Percentiles rank a stretch among this genome's conserved stretches.
Conservation (phyloP, 257 asterid species). For the Solanum chaucha region DNA sequence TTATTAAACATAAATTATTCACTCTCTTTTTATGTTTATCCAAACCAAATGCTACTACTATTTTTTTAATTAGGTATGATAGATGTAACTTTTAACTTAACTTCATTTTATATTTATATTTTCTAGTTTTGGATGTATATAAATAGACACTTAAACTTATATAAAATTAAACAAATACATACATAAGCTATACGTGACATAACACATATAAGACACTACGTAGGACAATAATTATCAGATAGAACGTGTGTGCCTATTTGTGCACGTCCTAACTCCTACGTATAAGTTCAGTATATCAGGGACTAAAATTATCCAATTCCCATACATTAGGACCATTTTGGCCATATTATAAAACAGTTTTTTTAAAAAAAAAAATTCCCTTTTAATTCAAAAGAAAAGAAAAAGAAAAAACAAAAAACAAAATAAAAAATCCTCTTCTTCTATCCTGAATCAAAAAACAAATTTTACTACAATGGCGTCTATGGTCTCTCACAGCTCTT, state of each 20-base stretch:
- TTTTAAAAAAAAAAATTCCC: too few relatives aligned
- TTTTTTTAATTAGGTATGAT: too few relatives aligned
- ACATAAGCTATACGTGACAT: accelerated
- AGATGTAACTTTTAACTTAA: too few relatives aligned
- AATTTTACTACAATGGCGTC: not conserved
- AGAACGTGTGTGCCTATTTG: too few relatives aligned
- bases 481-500: not conserved
- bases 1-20: not conserved
- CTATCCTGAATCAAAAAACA: not conserved
- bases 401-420: not conserved
- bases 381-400: not conserved
- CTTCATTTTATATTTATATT: too few relatives aligned
- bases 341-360: not conserved
- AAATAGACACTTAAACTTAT: too few relatives aligned
- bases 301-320: not conserved
- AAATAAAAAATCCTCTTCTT: not conserved
- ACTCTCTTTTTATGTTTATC: not conserved
- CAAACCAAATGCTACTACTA: not conserved
- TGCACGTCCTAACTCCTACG: too few relatives aligned
- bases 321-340: not conserved
- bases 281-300: not conserved
- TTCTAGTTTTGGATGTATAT: accelerated
- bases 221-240: too few relatives aligned
- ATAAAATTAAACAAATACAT: too few relatives aligned
- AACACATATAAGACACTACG: too few relatives aligned